Percentiles rank a stretch among this genome's conserved stretches.
phyloP scores from a whole-genome alignment of 352 stramenopile species.

The Globisporangium lucens region DNA sequence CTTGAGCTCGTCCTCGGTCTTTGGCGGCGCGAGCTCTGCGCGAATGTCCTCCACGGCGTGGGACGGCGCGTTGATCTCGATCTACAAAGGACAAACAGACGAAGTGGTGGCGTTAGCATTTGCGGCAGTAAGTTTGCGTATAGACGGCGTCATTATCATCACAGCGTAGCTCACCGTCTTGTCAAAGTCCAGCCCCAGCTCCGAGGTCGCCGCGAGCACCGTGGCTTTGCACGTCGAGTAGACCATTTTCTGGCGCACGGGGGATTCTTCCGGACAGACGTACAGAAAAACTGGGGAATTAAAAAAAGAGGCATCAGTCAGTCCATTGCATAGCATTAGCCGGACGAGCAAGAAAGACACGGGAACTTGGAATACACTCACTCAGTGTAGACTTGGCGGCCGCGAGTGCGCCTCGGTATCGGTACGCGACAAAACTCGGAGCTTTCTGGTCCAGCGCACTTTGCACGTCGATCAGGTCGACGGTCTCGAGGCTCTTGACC shows the following conservation, averaged over 20 bases:
- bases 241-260: slow-evolving; percentile 89
- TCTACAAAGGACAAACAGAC: slow-evolving; percentile 23
- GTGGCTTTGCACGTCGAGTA: slow-evolving; percentile 89
- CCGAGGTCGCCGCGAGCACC: slow-evolving; percentile 61
- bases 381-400: slow-evolving; percentile 29
- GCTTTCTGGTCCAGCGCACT: slow-evolving; percentile 53
- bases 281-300: slow-evolving; percentile 79
- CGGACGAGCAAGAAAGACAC: too few relatives aligned
- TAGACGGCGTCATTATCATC: background rate
- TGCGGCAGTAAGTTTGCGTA: background rate
- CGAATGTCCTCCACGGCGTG: slow-evolving; percentile 67
- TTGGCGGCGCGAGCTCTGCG: slow-evolving; percentile 43
- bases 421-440: slow-evolving; percentile 80
- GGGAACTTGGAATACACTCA: slow-evolving; percentile 13
- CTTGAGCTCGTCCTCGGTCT: slow-evolving; percentile 63
- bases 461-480: slow-evolving; percentile 67
- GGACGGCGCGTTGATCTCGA: slow-evolving; percentile 70
- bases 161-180: slow-evolving; percentile 37
- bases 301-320: background rate
- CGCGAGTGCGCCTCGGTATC: slow-evolving; percentile 44
- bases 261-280: slow-evolving; percentile 84
- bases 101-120: background rate
- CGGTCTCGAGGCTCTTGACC: slow-evolving; percentile 71
- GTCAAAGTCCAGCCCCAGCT: slow-evolving; percentile 68
- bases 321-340: background rate